Conservation (phyloP, 2,329 filamentous ascomycete genomes). For the Alternaria longipes region DNA sequence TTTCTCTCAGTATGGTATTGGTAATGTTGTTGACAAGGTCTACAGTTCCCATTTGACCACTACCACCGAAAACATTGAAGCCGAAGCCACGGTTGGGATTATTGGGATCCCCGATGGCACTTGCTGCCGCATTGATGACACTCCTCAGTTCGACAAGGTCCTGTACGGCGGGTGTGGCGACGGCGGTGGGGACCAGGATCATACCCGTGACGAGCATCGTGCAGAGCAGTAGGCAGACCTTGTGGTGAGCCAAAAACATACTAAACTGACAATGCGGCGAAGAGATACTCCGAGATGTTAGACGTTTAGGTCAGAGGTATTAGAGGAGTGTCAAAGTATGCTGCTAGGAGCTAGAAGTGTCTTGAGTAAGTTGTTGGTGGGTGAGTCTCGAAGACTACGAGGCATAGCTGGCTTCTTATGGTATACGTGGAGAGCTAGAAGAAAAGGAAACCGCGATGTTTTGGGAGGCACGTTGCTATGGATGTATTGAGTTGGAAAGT, state of each 20-base stretch:
- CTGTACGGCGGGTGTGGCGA: slow-evolving; percentile 39
- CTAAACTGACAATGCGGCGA: slow-evolving; percentile 14
- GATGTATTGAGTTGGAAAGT: neutral
- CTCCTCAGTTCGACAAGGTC: slow-evolving; percentile 41
- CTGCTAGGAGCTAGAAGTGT: slow-evolving; percentile 29
- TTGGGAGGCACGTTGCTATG: neutral
- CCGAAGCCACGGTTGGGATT: slow-evolving; percentile 44
- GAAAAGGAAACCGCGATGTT: neutral
- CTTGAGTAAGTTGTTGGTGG: slow-evolving; percentile 21
- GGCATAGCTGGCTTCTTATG: slow-evolving; percentile 1
- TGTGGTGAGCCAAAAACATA: slow-evolving; percentile 17
- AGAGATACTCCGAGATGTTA: slow-evolving; percentile 5
- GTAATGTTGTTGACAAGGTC: slow-evolving; percentile 48
- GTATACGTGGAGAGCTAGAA: neutral
- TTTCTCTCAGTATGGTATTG: slow-evolving; percentile 38
- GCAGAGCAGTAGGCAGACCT: slow-evolving; percentile 8
- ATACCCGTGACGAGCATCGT: slow-evolving; percentile 42
- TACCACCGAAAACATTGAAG: slow-evolving; percentile 22
- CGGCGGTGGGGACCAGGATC: slow-evolving; percentile 33
- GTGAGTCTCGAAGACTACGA: slow-evolving; percentile 2
- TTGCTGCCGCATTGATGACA: slow-evolving; percentile 41
- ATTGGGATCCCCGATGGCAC: slow-evolving; percentile 37
- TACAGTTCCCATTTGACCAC: slow-evolving; percentile 39
- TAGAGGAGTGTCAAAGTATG: slow-evolving; percentile 15
- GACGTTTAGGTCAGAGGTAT: slow-evolving; percentile 9